Evolutionary conservation across 2,329 filamentous ascomycete species (phyloP), one percentile per base, ranked within the genome.

Genomic region (Graphiopsis chlorocephala): DNA sequence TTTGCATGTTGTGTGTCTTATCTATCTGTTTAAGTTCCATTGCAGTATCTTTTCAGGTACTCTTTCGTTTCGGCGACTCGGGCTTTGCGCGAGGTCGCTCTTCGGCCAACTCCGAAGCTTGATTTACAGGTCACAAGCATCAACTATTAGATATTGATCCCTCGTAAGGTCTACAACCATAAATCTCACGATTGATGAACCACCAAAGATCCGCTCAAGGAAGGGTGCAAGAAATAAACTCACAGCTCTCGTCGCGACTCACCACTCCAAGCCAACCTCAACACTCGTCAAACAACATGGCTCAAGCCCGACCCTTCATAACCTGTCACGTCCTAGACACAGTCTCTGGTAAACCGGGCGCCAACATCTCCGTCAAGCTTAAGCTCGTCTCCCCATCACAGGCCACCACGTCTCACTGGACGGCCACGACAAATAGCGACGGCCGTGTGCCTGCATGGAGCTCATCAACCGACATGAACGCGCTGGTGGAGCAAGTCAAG

Each of bases 271-370:
- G n/a, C n/a, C 31, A 25, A 25, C n/a, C 47, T 14, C 47, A 23
- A 35, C 20, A 8, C 33, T 20, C 23, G n/a, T 20, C 59, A 12
- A 20, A 23, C 38, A 55, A 50, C n/a, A 58, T 58, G 55, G 31
- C 55, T 10, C 35, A 58, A 45, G 25, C 45, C 47, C 72, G 71
- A 75, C 82, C 76, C 70, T 86, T 86, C 74, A 94, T 95, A 73
- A 94, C 91, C 77, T 94, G 91, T 82, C 91, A 95, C 82, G 86
- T 93, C 77, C 90, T 95, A 76, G 90, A 95, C 82, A 94, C 91
- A 12, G 85, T 87, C n/a, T 80, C 85, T 67, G 91, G 91, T 73
- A 84, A 84, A 64, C 91, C 91, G 25, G 91, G 86, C 17, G 78
- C 83, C 64, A 81, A 82, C 67, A 85, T 95, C 72, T 83, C 83